These are phyloP conservation scores for Lenzites betulinus DNA, from an alignment of 768 basidiomycete species.

Conservation along the genomic window DNA sequence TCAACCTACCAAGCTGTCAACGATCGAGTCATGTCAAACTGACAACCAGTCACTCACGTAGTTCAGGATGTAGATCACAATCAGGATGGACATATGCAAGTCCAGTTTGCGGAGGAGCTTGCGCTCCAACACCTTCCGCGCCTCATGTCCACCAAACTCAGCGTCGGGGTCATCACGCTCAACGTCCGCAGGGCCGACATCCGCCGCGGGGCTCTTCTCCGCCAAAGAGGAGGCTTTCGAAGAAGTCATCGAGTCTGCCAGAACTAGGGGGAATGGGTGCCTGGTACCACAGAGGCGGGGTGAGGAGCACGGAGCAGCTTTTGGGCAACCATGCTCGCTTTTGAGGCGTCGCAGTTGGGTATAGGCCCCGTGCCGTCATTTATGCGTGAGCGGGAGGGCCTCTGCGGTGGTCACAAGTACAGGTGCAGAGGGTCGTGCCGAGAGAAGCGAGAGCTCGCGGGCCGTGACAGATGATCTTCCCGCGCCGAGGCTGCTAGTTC, in stretches of 20 bases:
- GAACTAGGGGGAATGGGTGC: too few species aligned
- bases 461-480: too few species aligned
- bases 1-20: constrained; percentile 68
- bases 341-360: neutral
- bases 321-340: constrained; percentile 4
- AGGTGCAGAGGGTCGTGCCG: constrained; percentile 11
- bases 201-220: constrained; percentile 11
- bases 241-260: constrained; percentile 4
- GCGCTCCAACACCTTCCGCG: constrained; percentile 42
- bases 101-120: constrained; percentile 47
- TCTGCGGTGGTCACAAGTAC: constrained; percentile 19
- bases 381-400: neutral
- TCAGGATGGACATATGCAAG: constrained; percentile 45
- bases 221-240: constrained; percentile 13
- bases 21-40: neutral
- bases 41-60: constrained; percentile 37
- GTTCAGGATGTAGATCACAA: constrained; percentile 50
- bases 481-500: too few species aligned
- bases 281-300: neutral
- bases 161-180: constrained; percentile 28
- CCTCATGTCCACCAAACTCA: constrained; percentile 41
- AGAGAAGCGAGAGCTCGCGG: too few species aligned
- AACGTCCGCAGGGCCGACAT: constrained; percentile 6
- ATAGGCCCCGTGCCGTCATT: neutral
- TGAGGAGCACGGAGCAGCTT: neutral